Conservation (phyloP, 1,284 basidiomycete species). For the Lentinula novae-zelandiae region DNA sequence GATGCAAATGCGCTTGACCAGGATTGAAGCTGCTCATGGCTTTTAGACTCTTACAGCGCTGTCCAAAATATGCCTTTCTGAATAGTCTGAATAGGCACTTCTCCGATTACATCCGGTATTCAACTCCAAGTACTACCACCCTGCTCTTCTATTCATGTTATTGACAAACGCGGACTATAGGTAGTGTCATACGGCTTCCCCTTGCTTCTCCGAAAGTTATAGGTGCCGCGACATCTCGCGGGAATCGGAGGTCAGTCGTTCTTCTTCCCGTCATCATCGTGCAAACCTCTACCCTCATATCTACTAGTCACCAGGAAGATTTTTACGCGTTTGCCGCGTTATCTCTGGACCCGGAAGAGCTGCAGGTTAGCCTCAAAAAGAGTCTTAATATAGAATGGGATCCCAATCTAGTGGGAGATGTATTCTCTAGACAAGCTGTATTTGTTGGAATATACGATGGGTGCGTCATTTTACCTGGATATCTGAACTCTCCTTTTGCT, state of each 20-base stretch:
- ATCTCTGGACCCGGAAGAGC: constrained; percentile 69
- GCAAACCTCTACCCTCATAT: constrained; percentile 7
- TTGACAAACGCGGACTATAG: constrained; percentile 17
- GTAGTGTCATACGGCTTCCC: constrained; percentile 36
- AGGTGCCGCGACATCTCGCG: constrained; percentile 73
- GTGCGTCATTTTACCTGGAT: constrained; percentile 35
- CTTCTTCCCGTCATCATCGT: background rate
- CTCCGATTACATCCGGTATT: constrained; percentile 17
- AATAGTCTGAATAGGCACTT: background rate
- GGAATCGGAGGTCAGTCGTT: constrained; percentile 60
- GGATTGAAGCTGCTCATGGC: constrained; percentile 23
- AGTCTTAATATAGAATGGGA: constrained; percentile 69
- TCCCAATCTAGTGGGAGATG: constrained; percentile 51
- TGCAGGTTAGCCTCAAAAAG: constrained; percentile 62
- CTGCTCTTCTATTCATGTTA: background rate
- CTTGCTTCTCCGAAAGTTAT: constrained; percentile 56
- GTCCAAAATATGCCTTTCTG: background rate
- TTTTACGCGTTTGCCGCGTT: constrained; percentile 75
- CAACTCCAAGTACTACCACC: constrained; percentile 4
- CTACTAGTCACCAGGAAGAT: constrained; percentile 78
- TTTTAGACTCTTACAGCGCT: constrained; percentile 23
- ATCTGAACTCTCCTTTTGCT: constrained; percentile 8
- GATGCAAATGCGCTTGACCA: constrained; percentile 8
- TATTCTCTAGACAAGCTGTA: constrained; percentile 70
- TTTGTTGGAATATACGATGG: constrained; percentile 91